Evolutionary conservation across 768 basidiomycete species (phyloP), one percentile per base, ranked within the genome.

Genomic region (Tricholoma hemisulphureum): DNA sequence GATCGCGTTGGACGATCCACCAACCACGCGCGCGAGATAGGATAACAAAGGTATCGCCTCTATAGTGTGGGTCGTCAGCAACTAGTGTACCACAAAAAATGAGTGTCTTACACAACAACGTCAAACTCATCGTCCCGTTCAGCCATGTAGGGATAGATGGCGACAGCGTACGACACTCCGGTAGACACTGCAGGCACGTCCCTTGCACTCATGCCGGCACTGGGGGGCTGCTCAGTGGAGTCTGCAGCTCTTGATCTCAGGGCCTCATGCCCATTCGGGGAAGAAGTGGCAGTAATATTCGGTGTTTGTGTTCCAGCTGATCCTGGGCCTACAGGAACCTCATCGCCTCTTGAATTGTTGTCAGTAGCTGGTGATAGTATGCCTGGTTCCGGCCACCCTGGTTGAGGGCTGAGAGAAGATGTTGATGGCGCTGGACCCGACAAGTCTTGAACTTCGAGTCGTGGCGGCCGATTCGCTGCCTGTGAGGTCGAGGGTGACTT

Each of bases 71-170:
- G 41, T 51, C 29, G 16, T 63, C 34, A 67, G 48, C 51, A 20
- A 51, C 46, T 14, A 59, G 20, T 34, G 35, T 13, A 28, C 53
- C 29, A 56, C 34, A 45, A 54, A 24, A 35, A 37, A 55, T 56
- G 56, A 49, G 54, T 57, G 9, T 82, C 91, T 75, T 72, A 97
- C 88, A 99, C 95, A 35, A 91, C 86, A 2, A 98, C 97, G 69
- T 98, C 94, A 70, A 98, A 98, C 71, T 99, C 97, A 70, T 98
- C 97, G 57, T 97, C 94, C 69, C 97, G 89, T 72, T 98, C 97
- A 6, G 96, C 95, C 85, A 95, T 90, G 71, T 99, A 98, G 45
- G 97, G 97, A 68, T 99, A 98, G 63, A 98, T 98, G 28, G 95
- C 94, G 31, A 99, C 93, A 2, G 96, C 95, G 67, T 97, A 99